phyloP scores from a whole-genome alignment of 2,329 filamentous ascomycete genomes.

The Kalmusia sp. region DNA sequence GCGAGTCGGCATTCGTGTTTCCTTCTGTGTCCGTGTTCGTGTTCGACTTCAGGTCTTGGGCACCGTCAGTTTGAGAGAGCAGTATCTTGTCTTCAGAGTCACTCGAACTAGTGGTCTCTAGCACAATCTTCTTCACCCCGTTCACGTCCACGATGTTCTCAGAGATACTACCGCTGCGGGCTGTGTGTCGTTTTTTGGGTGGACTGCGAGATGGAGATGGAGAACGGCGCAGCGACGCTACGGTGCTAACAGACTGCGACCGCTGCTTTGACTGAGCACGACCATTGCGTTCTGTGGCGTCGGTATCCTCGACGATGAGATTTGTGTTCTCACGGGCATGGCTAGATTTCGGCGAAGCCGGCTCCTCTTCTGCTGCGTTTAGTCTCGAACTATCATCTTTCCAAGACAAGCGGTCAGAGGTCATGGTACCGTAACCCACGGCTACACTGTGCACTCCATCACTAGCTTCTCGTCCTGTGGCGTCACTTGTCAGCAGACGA shows the following conservation, averaged over 20 bases:
- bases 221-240: conserved; percentile 39
- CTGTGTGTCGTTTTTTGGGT: conserved; percentile 54
- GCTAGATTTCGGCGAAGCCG: conserved; percentile 32
- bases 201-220: conserved; percentile 32
- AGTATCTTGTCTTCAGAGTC: conserved; percentile 44
- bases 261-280: conserved; percentile 13
- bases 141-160: conserved; percentile 78
- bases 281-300: conserved; percentile 10
- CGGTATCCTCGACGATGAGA: conserved; percentile 25
- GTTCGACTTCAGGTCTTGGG: conserved; percentile 23
- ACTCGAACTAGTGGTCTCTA: conserved; percentile 70
- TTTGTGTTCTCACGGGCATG: conserved; percentile 23
- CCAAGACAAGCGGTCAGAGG: conserved; percentile 38
- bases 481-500: not conserved
- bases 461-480: conserved; percentile 59
- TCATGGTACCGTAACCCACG: conserved; percentile 54
- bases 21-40: conserved; percentile 10
- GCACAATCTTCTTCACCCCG: conserved; percentile 76
- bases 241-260: conserved; percentile 38
- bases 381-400: conserved; percentile 28
- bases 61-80: conserved; percentile 26
- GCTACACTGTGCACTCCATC: conserved; percentile 69
- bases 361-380: conserved; percentile 24
- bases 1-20: conserved; percentile 25
- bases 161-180: conserved; percentile 78